Evolutionary conservation across 495 filamentous ascomycete genomes (phyloP).

Genomic region (Aspergillus cavernicola): DNA sequence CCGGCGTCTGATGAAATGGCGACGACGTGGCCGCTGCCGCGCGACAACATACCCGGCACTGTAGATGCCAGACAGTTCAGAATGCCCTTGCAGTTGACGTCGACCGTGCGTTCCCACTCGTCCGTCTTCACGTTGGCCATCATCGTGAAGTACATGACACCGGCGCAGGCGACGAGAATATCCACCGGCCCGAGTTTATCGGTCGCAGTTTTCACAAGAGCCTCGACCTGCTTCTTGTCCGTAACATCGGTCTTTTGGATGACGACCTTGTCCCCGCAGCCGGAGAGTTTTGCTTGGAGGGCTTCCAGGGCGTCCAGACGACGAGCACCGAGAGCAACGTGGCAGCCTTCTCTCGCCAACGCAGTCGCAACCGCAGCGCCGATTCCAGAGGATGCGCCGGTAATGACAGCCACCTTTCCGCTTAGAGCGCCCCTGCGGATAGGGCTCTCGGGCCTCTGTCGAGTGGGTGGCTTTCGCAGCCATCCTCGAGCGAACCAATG

Average conservation of each 20-base stretch:
- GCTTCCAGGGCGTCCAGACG: slow-evolving; percentile 56
- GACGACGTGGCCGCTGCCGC: slow-evolving; percentile 59
- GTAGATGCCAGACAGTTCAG: slow-evolving; percentile 58
- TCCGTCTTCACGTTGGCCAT: slow-evolving; percentile 62
- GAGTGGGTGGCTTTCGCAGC: slow-evolving; percentile 52
- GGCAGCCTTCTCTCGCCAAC: slow-evolving; percentile 53
- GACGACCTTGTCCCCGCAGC: slow-evolving; percentile 53
- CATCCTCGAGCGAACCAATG: slow-evolving; percentile 69
- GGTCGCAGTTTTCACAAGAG: slow-evolving; percentile 48
- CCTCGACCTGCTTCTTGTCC: slow-evolving; percentile 49
- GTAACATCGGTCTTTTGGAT: slow-evolving; percentile 60
- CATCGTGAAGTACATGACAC: slow-evolving; percentile 74
- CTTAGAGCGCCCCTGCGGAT: slow-evolving; percentile 46
- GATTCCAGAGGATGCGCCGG: slow-evolving; percentile 50
- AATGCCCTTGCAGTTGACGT: slow-evolving; percentile 70
- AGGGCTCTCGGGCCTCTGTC: slow-evolving; percentile 27
- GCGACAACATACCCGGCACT: slow-evolving; percentile 59
- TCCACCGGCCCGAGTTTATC: slow-evolving; percentile 60
- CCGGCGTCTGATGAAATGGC: slow-evolving; percentile 69
- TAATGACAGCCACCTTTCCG: slow-evolving; percentile 50
- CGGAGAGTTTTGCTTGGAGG: slow-evolving; percentile 48
- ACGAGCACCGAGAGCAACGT: slow-evolving; percentile 60
- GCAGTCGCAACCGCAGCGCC: slow-evolving; percentile 47
- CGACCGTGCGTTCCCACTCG: slow-evolving; percentile 67
- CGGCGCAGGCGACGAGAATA: slow-evolving; percentile 63